Conservation (phyloP, 768 basidiomycete species). For the Rickenella mellea region DNA sequence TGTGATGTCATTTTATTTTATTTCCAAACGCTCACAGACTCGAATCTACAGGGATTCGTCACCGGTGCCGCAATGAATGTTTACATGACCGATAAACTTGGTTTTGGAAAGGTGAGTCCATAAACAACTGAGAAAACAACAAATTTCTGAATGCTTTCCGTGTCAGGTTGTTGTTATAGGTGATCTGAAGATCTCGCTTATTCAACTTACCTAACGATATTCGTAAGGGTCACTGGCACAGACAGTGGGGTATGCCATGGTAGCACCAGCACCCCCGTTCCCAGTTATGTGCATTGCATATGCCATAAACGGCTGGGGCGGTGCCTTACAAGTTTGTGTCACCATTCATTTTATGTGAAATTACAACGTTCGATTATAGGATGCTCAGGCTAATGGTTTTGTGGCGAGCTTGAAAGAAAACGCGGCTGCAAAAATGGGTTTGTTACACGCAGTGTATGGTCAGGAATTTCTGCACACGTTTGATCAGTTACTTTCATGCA, state of each 20-base stretch:
- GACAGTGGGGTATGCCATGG: constrained; percentile 23
- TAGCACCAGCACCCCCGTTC: constrained; percentile 34
- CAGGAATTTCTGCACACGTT: background rate
- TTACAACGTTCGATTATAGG: constrained; percentile 15
- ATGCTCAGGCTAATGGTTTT: constrained; percentile 40
- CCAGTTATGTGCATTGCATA: constrained; percentile 34
- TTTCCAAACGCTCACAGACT: too few species aligned
- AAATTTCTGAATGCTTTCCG: too few species aligned
- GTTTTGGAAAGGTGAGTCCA: constrained; percentile 9
- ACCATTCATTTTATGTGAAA: background rate
- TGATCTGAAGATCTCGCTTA: too few species aligned
- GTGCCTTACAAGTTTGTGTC: constrained; percentile 34
- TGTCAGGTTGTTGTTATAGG: too few species aligned
- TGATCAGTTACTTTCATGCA: background rate
- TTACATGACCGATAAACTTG: constrained; percentile 5
- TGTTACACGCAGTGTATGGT: constrained; percentile 28
- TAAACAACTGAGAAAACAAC: too few species aligned
- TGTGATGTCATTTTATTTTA: too few species aligned
- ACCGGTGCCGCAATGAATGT: constrained; percentile 10
- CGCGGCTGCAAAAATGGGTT: constrained; percentile 29
- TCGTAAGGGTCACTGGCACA: constrained; percentile 19
- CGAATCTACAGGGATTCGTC: constrained; percentile 10
- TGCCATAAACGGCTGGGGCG: constrained; percentile 32
- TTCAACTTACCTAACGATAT: too few species aligned
- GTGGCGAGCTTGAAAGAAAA: constrained; percentile 30